Conservation (phyloP, 768 basidiomycete species). For the Saitozyma sp. region DNA sequence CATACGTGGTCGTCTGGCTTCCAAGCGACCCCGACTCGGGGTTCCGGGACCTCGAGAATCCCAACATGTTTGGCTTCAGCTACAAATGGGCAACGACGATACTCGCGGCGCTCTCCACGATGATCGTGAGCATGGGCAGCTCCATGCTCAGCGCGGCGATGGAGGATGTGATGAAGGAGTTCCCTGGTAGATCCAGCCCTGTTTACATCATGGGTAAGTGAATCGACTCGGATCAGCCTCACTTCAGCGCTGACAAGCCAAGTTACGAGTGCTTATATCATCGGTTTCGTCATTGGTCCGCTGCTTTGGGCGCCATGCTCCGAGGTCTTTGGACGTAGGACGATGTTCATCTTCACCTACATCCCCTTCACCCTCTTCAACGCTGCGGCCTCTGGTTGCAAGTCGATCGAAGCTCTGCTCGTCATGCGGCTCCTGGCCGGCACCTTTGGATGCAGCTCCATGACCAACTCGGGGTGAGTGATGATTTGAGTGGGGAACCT, state of each 20-base stretch:
- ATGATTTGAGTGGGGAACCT: too few relatives aligned
- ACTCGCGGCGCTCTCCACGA: constrained; percentile 24
- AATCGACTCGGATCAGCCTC: constrained; percentile 4
- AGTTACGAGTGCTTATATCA: constrained; percentile 34
- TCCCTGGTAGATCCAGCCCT: constrained; percentile 23
- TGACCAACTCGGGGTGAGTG: constrained; percentile 40
- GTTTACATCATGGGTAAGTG: constrained; percentile 39
- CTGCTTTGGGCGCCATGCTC: constrained; percentile 46
- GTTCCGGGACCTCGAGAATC: constrained; percentile 20
- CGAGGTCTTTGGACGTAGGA: constrained; percentile 51
- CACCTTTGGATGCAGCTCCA: constrained; percentile 43
- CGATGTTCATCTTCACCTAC: constrained; percentile 50
- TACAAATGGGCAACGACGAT: constrained; percentile 38
- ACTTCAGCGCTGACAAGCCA: neutral
- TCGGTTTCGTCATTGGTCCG: constrained; percentile 45
- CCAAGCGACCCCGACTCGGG: constrained; percentile 17
- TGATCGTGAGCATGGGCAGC: constrained; percentile 39
- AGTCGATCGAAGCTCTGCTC: constrained; percentile 48
- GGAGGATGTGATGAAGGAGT: constrained; percentile 21
- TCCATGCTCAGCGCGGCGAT: constrained; percentile 30
- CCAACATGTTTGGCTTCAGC: constrained; percentile 21
- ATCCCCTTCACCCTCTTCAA: constrained; percentile 50
- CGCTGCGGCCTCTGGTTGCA: constrained; percentile 44
- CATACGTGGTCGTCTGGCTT: constrained; percentile 44
- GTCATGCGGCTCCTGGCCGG: constrained; percentile 53